These are phyloP conservation scores for Nidularia pulvinata DNA, from an alignment of 768 basidiomycete genomes.

Conservation along the genomic window DNA sequence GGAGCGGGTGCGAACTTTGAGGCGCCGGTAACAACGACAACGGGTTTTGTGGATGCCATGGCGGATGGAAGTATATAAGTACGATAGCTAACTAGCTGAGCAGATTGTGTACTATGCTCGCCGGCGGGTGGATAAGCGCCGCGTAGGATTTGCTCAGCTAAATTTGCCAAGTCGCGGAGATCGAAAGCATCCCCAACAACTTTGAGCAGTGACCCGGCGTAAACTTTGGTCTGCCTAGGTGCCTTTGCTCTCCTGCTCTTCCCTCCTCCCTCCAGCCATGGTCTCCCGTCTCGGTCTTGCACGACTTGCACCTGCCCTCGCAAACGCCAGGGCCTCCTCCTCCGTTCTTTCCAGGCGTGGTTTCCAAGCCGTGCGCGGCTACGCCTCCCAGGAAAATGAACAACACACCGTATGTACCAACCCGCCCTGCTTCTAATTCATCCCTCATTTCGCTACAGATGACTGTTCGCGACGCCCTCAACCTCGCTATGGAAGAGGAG, in stretches of 20 bases:
- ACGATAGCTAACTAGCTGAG: too few species aligned
- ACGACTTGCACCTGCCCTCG: conserved; percentile 61
- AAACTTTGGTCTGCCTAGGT: too few species aligned
- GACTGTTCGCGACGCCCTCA: conserved; percentile 98
- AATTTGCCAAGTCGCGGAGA: neutral
- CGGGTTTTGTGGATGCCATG: conserved; percentile 36
- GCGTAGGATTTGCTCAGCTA: too few species aligned
- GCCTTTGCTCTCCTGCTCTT: conserved; percentile 17
- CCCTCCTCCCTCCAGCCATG: conserved; percentile 43
- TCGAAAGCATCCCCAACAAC: conserved; percentile 5
- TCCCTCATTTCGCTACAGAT: conserved; percentile 47
- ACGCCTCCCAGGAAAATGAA: conserved; percentile 59
- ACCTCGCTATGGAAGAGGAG: conserved; percentile 99
- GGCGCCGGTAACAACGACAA: conserved; percentile 84
- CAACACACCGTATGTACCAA: conserved; percentile 26
- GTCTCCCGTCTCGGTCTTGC: conserved; percentile 62
- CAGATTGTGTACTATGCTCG: too few species aligned
- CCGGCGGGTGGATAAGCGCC: too few species aligned
- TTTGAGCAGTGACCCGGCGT: neutral
- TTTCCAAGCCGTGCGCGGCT: conserved; percentile 47
- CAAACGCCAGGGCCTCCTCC: conserved; percentile 43
- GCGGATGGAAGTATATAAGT: neutral
- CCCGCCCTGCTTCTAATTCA: conserved; percentile 7
- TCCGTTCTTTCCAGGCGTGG: conserved; percentile 39
- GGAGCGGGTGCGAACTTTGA: conserved; percentile 51